Percentiles rank a stretch among this genome's conserved stretches.
Conservation (phyloP, 257 asterid genomes). For the Thymus mandschuricus region DNA sequence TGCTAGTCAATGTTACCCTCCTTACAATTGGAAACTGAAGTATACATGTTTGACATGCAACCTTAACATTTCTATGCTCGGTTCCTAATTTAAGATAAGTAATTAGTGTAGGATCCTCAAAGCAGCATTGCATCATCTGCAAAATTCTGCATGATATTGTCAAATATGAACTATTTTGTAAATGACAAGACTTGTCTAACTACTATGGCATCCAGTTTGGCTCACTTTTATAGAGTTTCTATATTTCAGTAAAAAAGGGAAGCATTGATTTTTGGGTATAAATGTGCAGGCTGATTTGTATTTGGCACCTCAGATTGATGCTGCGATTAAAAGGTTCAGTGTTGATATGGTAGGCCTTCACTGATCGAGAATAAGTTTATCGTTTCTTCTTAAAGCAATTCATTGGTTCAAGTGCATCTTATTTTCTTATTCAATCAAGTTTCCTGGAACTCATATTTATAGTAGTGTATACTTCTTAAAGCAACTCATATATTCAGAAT, state of each 20-base stretch:
- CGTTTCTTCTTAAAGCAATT: no score
- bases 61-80: neutral
- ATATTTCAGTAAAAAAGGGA: neutral
- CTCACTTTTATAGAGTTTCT: conserved; percentile 14
- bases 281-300: no score
- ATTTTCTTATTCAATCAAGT: neutral
- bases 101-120: conserved; percentile 9
- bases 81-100: neutral
- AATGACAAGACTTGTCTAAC: neutral
- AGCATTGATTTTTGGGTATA: no score
- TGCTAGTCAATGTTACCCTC: no score
- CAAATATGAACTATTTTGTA: neutral
- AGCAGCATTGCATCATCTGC: neutral
- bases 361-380: no score
- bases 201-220: neutral
- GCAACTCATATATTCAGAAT: no score
- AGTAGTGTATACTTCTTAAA: no score
- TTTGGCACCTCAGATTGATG: no score
- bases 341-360: no score
- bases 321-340: no score
- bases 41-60: conserved; percentile 6
- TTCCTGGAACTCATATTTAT: no score
- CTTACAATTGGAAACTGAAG: neutral
- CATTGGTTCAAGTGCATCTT: neutral
- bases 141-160: neutral